Conservation (phyloP, 768 basidiomycete genomes). For the Rhodotorula taiwanensis region DNA sequence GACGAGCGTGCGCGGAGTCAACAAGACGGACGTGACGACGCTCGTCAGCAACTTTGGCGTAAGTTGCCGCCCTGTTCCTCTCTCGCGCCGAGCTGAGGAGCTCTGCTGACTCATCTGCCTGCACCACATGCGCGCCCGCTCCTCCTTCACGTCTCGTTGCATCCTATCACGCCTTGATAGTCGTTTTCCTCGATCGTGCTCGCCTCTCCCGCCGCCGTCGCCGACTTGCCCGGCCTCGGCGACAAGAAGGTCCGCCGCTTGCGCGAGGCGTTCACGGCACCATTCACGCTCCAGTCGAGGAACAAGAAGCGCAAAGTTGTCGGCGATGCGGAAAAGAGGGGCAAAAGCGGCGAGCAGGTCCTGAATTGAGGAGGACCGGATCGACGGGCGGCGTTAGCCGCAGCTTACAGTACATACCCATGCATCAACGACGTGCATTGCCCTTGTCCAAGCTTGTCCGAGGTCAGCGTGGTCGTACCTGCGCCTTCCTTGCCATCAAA, state of each 20-base stretch:
- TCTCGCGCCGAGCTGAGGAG: background rate
- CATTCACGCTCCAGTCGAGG: conserved; percentile 50
- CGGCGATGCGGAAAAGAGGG: conserved; percentile 30
- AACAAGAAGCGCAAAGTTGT: conserved; percentile 1
- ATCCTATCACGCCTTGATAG: conserved; percentile 48
- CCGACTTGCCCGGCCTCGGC: conserved; percentile 83
- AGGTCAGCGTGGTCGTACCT: too few species aligned
- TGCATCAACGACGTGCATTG: too few species aligned
- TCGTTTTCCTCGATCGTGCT: conserved; percentile 75
- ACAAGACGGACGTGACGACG: conserved; percentile 95
- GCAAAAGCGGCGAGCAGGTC: conserved; percentile 21
- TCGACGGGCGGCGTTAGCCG: too few species aligned
- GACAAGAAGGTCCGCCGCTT: conserved; percentile 87
- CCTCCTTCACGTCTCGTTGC: too few species aligned
- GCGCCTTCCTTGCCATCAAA: too few species aligned
- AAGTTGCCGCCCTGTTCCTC: conserved; percentile 41
- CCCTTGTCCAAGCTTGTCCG: too few species aligned
- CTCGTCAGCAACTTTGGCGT: conserved; percentile 87
- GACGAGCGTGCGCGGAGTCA: conserved; percentile 84
- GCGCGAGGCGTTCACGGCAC: conserved; percentile 82
- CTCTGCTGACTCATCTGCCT: too few species aligned
- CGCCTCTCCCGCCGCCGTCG: conserved; percentile 65
- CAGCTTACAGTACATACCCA: too few species aligned
- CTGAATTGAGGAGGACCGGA: conserved; percentile 37
- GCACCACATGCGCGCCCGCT: too few species aligned